phyloP scores from a whole-genome alignment of 371 early-diverging fungal genomes.

The Mucor circinelloides region DNA sequence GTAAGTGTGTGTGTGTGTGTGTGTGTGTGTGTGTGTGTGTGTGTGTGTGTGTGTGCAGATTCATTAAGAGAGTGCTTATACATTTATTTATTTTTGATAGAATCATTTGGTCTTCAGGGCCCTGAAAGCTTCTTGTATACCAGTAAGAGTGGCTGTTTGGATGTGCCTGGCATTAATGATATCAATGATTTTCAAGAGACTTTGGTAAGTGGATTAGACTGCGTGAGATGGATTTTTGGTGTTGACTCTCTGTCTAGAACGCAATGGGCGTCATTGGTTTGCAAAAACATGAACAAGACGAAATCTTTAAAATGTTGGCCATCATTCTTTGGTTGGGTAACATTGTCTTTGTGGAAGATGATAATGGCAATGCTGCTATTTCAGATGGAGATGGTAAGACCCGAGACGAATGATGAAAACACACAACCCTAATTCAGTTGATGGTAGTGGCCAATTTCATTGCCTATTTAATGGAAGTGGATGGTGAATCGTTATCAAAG shows the following conservation, averaged over 20 bases:
- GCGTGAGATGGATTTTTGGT: not conserved
- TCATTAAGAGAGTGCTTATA: not conserved
- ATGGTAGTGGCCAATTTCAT: slow-evolving; percentile 71
- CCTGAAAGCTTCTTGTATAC: slow-evolving; percentile 86
- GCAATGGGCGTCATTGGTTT: slow-evolving; percentile 85
- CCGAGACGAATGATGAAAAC: too few relatives aligned
- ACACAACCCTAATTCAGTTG: not conserved
- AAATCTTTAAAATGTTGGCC: slow-evolving; percentile 81
- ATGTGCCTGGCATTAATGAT: slow-evolving; percentile 85
- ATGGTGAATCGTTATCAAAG: slow-evolving; percentile 62
- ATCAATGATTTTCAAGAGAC: slow-evolving; percentile 74
- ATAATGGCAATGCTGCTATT: slow-evolving; percentile 64
- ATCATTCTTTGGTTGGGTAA: slow-evolving; percentile 87
- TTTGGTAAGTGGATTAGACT: slow-evolving; percentile 18
- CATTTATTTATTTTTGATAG: slow-evolving; percentile 27
- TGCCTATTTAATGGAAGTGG: slow-evolving; percentile 78
- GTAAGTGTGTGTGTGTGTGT: slow-evolving; percentile 27
- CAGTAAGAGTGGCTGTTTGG: slow-evolving; percentile 72
- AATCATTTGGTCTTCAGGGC: slow-evolving; percentile 76
- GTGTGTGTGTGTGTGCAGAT: too few relatives aligned
- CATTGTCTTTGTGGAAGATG: slow-evolving; percentile 71
- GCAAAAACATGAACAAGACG: slow-evolving; percentile 71
- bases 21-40: too few relatives aligned
- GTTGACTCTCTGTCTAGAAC: slow-evolving; percentile 29
- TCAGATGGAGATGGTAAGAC: slow-evolving; percentile 65